phyloP scores from a whole-genome alignment of 352 stramenopile species.

The Pythium dissotocum region DNA sequence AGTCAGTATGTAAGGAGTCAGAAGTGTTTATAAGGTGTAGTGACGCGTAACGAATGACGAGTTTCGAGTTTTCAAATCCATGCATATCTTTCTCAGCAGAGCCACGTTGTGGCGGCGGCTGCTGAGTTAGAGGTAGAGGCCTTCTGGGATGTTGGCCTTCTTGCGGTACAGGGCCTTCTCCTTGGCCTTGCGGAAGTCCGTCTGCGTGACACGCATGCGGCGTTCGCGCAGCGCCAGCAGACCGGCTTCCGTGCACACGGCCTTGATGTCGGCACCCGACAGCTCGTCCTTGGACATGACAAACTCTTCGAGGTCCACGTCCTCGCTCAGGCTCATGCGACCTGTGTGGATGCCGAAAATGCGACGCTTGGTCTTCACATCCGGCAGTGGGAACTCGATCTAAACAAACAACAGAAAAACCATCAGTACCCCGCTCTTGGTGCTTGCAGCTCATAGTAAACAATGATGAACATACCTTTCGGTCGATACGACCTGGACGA shows the following conservation, averaged over 20 bases:
- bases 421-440: not conserved
- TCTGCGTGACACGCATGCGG: conserved; percentile 99
- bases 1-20: not conserved
- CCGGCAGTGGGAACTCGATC: conserved; percentile 99
- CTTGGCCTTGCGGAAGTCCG: conserved; percentile 99
- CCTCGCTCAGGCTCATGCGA: conserved; percentile 97
- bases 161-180: conserved; percentile 99
- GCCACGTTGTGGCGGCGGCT: not conserved
- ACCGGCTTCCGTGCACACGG: conserved; percentile 99
- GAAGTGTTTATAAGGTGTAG: conserved; percentile 1
- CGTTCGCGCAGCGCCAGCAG: conserved; percentile 98
- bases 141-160: conserved; percentile 99
- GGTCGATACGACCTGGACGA: conserved; percentile 98
- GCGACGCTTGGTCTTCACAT: conserved; percentile 99
- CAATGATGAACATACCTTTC: conserved; percentile 82
- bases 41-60: not conserved
- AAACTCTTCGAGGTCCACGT: conserved; percentile 99
- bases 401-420: conserved; percentile 24
- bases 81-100: conserved; percentile 8
- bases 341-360: conserved; percentile 99
- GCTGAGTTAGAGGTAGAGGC: conserved; percentile 95
- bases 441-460: not conserved
- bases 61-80: conserved; percentile 17
- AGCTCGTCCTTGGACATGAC: conserved; percentile 99
- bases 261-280: conserved; percentile 99